Evolutionary conservation across 768 basidiomycete genomes (phyloP), one percentile per base, ranked within the genome.

Genomic region (Suillus spraguei): DNA sequence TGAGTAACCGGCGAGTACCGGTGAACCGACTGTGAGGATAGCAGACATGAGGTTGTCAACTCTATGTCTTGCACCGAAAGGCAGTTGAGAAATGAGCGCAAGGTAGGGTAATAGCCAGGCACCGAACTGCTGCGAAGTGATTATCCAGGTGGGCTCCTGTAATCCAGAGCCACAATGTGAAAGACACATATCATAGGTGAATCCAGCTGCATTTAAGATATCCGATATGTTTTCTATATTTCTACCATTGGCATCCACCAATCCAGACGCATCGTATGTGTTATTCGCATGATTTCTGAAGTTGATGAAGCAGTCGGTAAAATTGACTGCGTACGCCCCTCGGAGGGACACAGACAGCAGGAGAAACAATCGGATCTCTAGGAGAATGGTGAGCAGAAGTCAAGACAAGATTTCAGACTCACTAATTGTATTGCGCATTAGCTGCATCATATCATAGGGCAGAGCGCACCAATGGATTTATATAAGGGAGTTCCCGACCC

Each of bases 91-190:
- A 20, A 83, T 70, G 9, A 83, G 66, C 0, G 83, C 81, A 14
- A 84, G 75, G 75, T 80, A 83, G 7, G 83, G 83, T 6, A 84
- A 60, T 4, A 84, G 72, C 83, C 82, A 84, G 0, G 80, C 66
- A 13, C 75, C 71, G 65, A 79, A 82, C 53, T 80, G 72, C 47
- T 80, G 78, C 0, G 73, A 56, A 50, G 74, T 74, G 5, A 28
- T 47, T 5, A 16, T 32, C 71, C 71, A 71, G 14, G n/a, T 24
- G 20, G 70, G 72, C 6, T 64, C 14, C 8, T 64, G 55, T 10
- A 64, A 49, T 2, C 55, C 49, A 4, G 0, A 1, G 28, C 71
- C 69, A 33, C 72, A 73, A 32, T 55, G 35, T 0, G 9, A 0
- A n/a, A 5, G 1, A 32, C 72, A 73, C 1, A 59, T 54, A 16